phyloP scores from a whole-genome alignment of 495 filamentous ascomycete species.

The Aspergillus sparsus region DNA sequence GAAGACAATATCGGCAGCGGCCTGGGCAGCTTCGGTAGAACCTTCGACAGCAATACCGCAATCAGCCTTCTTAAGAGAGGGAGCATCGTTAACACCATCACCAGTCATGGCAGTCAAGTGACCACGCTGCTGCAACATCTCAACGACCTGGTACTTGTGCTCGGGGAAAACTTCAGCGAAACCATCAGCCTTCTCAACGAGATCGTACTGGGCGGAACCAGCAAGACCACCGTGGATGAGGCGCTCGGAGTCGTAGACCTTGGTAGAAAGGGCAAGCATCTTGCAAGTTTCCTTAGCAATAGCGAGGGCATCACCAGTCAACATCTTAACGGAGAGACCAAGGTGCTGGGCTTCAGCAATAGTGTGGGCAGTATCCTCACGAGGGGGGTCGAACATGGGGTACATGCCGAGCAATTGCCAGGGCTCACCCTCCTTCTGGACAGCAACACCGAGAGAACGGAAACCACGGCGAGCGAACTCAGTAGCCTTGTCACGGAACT shows the following conservation, averaged over 20 bases:
- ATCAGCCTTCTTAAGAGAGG: conserved; percentile 71
- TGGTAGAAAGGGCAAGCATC: conserved; percentile 74
- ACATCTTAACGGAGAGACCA: conserved; percentile 76
- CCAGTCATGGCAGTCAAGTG: conserved; percentile 76
- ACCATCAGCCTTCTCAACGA: conserved; percentile 74
- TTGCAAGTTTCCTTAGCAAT: conserved; percentile 82
- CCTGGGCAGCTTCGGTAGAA: conserved; percentile 74
- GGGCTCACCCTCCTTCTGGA: conserved; percentile 64
- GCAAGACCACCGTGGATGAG: conserved; percentile 74
- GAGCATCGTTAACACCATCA: conserved; percentile 75
- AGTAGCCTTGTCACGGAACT: conserved; percentile 68
- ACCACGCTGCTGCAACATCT: conserved; percentile 73
- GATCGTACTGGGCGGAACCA: conserved; percentile 72
- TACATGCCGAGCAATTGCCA: conserved; percentile 75
- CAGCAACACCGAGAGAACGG: conserved; percentile 76
- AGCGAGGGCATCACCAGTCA: conserved; percentile 77
- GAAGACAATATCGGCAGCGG: conserved; percentile 78
- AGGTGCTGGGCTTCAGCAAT: conserved; percentile 75
- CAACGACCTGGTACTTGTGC: conserved; percentile 78
- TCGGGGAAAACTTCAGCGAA: conserved; percentile 77
- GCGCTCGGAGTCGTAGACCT: conserved; percentile 76
- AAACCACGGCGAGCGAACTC: conserved; percentile 81
- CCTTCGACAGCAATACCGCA: conserved; percentile 79
- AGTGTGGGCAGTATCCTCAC: conserved; percentile 76
- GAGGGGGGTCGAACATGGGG: conserved; percentile 77